Conservation (phyloP, 2,329 filamentous ascomycete species). For the Alternaria alternata region DNA sequence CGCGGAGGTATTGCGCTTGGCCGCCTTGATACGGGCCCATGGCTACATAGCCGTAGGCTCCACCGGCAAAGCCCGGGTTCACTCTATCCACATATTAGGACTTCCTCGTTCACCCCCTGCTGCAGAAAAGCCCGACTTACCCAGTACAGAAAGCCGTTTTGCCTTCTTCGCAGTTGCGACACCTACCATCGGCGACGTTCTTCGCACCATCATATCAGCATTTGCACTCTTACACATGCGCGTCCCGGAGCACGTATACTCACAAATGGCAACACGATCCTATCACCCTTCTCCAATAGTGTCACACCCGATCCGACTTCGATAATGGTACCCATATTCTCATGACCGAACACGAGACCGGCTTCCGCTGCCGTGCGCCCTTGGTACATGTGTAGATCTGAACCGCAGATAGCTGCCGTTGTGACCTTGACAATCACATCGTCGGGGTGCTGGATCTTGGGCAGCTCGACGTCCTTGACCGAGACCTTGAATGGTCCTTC, state of each 20-base stretch:
- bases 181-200: constrained; percentile 52
- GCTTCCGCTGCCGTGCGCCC: constrained; percentile 69
- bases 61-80: constrained; percentile 67
- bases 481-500: constrained; percentile 68
- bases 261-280: constrained; percentile 69
- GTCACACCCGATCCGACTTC: constrained; percentile 67
- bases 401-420: constrained; percentile 67
- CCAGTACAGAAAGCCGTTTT: constrained; percentile 72
- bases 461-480: constrained; percentile 67
- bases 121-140: constrained; percentile 12
- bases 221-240: not conserved
- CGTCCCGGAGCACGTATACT: not conserved
- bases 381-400: constrained; percentile 67
- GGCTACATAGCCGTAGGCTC: constrained; percentile 69
- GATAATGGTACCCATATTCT: constrained; percentile 67
- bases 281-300: constrained; percentile 68
- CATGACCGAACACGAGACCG: constrained; percentile 69
- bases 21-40: constrained; percentile 66
- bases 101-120: no score
- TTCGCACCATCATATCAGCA: not conserved
- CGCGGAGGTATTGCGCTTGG: constrained; percentile 70
- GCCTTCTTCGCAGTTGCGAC: constrained; percentile 70
- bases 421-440: constrained; percentile 72
- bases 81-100: constrained; percentile 45
- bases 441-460: constrained; percentile 69